Evolutionary conservation across 345 rosid genomes (phyloP), one percentile per base, ranked within the genome.

Genomic region (Mallotus nudiflorus): DNA sequence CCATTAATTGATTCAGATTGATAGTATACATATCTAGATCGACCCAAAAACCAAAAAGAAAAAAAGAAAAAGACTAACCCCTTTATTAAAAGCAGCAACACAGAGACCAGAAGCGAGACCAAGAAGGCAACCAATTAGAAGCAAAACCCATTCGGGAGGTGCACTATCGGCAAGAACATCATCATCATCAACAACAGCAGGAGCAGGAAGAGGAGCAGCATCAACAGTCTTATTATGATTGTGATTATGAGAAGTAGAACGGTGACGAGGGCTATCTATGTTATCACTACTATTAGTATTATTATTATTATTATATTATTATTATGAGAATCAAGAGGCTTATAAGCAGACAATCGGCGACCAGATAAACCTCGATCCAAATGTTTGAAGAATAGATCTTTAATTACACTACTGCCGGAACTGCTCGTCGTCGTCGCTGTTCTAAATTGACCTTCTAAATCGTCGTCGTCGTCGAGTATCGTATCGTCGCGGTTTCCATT

Each of bases 141-240:
- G 88, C 75, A 94, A 75, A 39, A 95, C 97, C 96, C 99, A 91
- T 61, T 94, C 97, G 20, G 98, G 98, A 56, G 98, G 91, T 20
- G 97, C 97, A 51, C 85, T 87, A 58, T 88, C 96, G 7, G 79
- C 91, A 12, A 89, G 79, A 29, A 78, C 87, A 72, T 87, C 86
- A 71, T 79, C 85, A 29, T 77, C 83, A 28, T 68, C 78, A 9
- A 56, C 68, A 39, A 74, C 1, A 58, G 22, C 48, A 19, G 44
- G 33, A 46, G n/a, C n/a, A n/a, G n/a, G n/a, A n/a, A n/a, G n/a
- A n/a, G n/a, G n/a, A n/a, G n/a, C n/a, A n/a, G n/a, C n/a, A n/a
- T n/a, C n/a, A n/a, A n/a, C n/a, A n/a, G n/a, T n/a, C n/a, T n/a
- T n/a, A n/a, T 66, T 7, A 33, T 15, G 46, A 39, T 53, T 8